Evolutionary conservation across 2,329 filamentous ascomycete genomes (phyloP).

Genomic region (Penicillium sp.): DNA sequence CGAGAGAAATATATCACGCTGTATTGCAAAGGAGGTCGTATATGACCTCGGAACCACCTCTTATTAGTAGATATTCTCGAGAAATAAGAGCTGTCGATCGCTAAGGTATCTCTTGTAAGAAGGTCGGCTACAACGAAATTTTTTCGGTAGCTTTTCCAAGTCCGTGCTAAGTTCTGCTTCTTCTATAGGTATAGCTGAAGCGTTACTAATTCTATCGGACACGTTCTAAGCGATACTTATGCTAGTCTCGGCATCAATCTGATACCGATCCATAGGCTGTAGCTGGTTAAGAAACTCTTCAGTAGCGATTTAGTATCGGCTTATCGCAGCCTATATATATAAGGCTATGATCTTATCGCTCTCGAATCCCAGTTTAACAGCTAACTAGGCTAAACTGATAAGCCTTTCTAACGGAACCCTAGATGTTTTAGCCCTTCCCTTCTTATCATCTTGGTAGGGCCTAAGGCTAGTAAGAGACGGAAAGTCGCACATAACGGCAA

Average conservation of each 20-base stretch:
- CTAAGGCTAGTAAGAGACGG: neutral
- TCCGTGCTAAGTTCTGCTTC: conserved; percentile 2
- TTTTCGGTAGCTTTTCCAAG: neutral
- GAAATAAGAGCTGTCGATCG: conserved; percentile 3
- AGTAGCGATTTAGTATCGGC: conserved; percentile 1
- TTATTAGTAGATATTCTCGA: neutral
- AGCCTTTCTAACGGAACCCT: conserved; percentile 2
- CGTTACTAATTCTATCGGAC: neutral
- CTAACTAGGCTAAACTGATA: conserved; percentile 3
- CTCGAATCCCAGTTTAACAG: conserved; percentile 1
- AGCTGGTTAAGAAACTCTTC: conserved; percentile 5
- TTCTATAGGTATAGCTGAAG: neutral
- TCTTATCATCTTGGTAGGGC: conserved; percentile 3
- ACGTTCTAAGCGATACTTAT: neutral
- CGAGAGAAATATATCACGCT: conserved; percentile 3
- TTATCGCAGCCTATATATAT: neutral
- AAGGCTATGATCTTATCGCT: conserved; percentile 1
- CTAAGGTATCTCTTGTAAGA: conserved; percentile 1
- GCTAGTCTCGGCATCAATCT: neutral
- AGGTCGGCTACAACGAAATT: neutral
- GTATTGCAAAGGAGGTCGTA: neutral
- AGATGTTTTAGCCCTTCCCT: neutral
- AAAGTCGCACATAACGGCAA: conserved; percentile 3
- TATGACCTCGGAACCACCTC: neutral
- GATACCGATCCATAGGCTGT: conserved; percentile 3